phyloP scores from a whole-genome alignment of 2,329 filamentous ascomycete species.

The Colletotrichum brevisporum region DNA sequence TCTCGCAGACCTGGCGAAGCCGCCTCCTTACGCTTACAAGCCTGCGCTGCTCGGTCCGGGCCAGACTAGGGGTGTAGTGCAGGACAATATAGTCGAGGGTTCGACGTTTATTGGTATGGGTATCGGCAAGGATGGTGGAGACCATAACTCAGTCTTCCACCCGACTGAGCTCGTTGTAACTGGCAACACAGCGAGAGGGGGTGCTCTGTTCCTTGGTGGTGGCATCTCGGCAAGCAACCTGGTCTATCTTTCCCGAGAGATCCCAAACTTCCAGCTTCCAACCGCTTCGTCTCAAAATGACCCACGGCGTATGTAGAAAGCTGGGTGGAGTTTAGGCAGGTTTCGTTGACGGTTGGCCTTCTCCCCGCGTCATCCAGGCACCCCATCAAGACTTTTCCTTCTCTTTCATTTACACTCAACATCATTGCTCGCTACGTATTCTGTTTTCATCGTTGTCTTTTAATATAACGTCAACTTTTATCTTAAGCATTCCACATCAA shows the following conservation, averaged over 20 bases:
- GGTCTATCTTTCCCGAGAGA: not conserved
- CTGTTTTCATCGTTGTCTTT: too few relatives aligned
- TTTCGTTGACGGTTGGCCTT: too few relatives aligned
- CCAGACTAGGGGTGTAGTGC: slow-evolving; percentile 6
- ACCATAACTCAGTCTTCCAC: not conserved
- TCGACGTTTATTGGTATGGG: slow-evolving; percentile 6
- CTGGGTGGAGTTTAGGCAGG: too few relatives aligned
- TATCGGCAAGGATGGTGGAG: slow-evolving; percentile 3
- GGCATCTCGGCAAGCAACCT: slow-evolving; percentile 8
- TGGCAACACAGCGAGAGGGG: not conserved
- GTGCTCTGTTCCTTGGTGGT: not conserved
- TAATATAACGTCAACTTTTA: too few relatives aligned
- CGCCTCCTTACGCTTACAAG: not conserved
- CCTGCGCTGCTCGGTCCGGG: not conserved
- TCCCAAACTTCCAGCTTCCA: not conserved
- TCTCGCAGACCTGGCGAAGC: not conserved
- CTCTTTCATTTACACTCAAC: too few relatives aligned
- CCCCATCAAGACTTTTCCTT: too few relatives aligned
- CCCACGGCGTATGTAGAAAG: too few relatives aligned
- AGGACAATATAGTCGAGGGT: not conserved
- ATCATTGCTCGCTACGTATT: too few relatives aligned
- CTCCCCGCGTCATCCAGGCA: too few relatives aligned
- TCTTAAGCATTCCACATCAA: too few relatives aligned
- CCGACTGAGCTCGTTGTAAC: not conserved
- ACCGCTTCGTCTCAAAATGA: not conserved